Conservation (phyloP, 2,329 filamentous ascomycete species). For the Monosporascus sp. region DNA sequence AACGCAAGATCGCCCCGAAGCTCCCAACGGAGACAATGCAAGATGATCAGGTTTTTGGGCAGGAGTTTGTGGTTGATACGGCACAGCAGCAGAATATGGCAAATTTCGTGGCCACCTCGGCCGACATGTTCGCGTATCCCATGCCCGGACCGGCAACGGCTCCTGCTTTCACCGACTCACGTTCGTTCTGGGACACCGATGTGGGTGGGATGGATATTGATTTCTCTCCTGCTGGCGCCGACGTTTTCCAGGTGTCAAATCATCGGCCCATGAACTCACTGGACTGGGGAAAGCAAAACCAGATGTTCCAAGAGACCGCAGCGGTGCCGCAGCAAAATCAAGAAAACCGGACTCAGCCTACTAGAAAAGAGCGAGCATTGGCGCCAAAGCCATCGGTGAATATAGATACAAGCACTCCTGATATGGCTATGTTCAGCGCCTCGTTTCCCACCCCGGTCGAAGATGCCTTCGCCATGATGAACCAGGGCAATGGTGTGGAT, state of each 20-base stretch:
- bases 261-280: conserved; percentile 47
- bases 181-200: conserved; percentile 53
- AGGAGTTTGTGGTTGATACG: conserved; percentile 45
- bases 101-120: conserved; percentile 39
- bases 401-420: conserved; percentile 33
- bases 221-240: conserved; percentile 40
- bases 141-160: conserved; percentile 52
- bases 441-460: conserved; percentile 41
- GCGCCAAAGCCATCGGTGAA: conserved; percentile 45
- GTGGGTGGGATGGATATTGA: conserved; percentile 57
- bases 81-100: conserved; percentile 45
- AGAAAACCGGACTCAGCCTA: conserved; percentile 29
- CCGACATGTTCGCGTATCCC: conserved; percentile 56
- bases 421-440: conserved; percentile 33
- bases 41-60: conserved; percentile 50
- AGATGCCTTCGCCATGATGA: conserved; percentile 46
- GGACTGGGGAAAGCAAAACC: conserved; percentile 52
- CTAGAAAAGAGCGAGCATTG: conserved; percentile 39
- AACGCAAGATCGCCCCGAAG: conserved; percentile 50
- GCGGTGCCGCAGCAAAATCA: conserved; percentile 31
- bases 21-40: conserved; percentile 46
- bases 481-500: conserved; percentile 47
- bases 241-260: conserved; percentile 38
- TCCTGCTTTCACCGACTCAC: conserved; percentile 37
- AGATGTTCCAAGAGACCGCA: conserved; percentile 48